Percentiles rank a stretch among this genome's conserved stretches.
Conservation (phyloP, 805 yeast species). For the Torulaspora quercuum region DNA sequence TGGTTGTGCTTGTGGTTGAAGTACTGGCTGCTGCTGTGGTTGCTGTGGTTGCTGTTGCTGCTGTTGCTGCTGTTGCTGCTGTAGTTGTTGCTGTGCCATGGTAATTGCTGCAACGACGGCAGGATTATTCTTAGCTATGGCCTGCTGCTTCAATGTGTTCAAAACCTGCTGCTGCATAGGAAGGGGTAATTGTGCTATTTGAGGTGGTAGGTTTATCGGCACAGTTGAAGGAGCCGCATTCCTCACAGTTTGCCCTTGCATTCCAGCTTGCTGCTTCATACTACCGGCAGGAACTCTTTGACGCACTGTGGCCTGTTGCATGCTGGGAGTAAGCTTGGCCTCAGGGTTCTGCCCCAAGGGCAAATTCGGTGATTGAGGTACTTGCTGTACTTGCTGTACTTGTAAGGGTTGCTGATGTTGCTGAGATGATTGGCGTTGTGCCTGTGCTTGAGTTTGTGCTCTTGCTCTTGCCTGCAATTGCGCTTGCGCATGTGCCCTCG, state of each 20-base stretch:
- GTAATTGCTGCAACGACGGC: conserved; percentile 31
- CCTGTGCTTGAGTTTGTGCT: conserved; percentile 9
- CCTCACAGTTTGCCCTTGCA: conserved; percentile 8
- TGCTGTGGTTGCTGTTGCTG: conserved; percentile 11
- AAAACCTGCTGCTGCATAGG: conserved; percentile 35
- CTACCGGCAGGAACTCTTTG: neutral
- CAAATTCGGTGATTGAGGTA: conserved; percentile 4
- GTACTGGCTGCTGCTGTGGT: conserved; percentile 10
- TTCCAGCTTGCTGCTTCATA: conserved; percentile 4
- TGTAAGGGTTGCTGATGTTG: conserved; percentile 11
- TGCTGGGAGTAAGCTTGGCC: neutral
- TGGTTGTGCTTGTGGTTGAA: conserved; percentile 12
- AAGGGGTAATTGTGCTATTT: conserved; percentile 35
- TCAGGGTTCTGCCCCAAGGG: conserved; percentile 2
- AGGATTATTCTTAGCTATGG: conserved; percentile 33
- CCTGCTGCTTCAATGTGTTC: conserved; percentile 33
- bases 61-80: conserved; percentile 28
- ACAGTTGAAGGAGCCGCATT: conserved; percentile 7
- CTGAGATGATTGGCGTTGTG: conserved; percentile 13
- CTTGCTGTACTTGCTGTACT: conserved; percentile 7
- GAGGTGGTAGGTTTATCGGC: conserved; percentile 34
- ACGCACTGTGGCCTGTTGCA: neutral
- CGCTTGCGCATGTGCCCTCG: conserved; percentile 9
- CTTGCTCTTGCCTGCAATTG: conserved; percentile 5
- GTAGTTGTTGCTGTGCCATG: conserved; percentile 33